phyloP scores from a whole-genome alignment of 495 filamentous ascomycete genomes.

The Penicillium goetzii region DNA sequence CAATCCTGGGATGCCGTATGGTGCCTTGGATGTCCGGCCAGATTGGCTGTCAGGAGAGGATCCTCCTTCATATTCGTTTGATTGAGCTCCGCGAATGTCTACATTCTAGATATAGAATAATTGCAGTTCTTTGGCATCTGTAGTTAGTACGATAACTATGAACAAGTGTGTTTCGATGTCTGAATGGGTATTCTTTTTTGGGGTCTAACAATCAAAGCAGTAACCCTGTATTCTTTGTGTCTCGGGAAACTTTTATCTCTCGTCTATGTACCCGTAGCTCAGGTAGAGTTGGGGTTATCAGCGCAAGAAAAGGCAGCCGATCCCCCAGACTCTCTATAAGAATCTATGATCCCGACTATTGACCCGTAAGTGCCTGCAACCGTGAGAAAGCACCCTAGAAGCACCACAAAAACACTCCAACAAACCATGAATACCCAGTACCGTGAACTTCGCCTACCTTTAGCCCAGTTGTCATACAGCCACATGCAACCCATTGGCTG shows the following conservation, averaged over 20 bases:
- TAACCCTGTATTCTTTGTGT: not conserved
- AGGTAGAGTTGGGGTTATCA: not conserved
- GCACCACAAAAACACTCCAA: not conserved
- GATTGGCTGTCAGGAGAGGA: not conserved
- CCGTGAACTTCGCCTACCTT: conserved; percentile 13
- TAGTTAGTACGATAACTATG: not conserved
- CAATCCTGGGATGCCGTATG: conserved; percentile 1
- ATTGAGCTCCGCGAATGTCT: not conserved
- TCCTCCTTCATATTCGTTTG: not conserved
- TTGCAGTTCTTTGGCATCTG: not conserved
- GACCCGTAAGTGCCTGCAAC: conserved; percentile 48
- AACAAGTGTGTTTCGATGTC: not conserved
- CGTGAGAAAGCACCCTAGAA: conserved; percentile 34
- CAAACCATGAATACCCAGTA: conserved; percentile 36
- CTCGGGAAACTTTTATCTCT: not conserved
- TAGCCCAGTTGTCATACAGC: conserved; percentile 45
- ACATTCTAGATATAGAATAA: not conserved
- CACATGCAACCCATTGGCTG: conserved; percentile 39
- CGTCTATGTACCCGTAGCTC: not conserved
- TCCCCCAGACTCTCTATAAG: conserved; percentile 17
- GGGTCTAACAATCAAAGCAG: not conserved
- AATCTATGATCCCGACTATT: conserved; percentile 48
- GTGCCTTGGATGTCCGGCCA: not conserved
- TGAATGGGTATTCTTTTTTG: not conserved
- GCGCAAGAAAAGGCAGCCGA: conserved; percentile 14